These are phyloP conservation scores for Geoglossum cookeanum DNA, from an alignment of 2,329 filamentous ascomycete species.

Conservation along the genomic window DNA sequence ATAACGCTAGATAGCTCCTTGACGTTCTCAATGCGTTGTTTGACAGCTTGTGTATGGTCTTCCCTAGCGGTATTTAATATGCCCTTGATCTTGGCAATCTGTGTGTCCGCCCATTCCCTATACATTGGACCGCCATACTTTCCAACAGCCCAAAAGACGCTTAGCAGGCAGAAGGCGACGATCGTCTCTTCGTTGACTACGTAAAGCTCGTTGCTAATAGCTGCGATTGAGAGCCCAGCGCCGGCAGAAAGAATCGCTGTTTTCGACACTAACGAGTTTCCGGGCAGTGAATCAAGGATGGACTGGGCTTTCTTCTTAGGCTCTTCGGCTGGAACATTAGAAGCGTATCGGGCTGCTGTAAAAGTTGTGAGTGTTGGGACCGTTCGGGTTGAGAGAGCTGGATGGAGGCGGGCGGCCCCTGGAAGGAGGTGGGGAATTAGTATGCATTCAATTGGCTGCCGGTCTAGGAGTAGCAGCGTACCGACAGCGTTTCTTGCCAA, in stretches of 20 bases:
- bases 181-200: slow-evolving; percentile 98
- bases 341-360: slow-evolving; percentile 46
- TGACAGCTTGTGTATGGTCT: slow-evolving; percentile 90
- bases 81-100: slow-evolving; percentile 81
- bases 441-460: neutral
- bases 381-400: slow-evolving; percentile 41
- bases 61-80: slow-evolving; percentile 86
- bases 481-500: slow-evolving; percentile 88
- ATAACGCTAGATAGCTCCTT: slow-evolving; percentile 88
- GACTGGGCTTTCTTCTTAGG: slow-evolving; percentile 96
- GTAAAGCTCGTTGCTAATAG: slow-evolving; percentile 98
- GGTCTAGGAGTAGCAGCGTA: slow-evolving; percentile 32
- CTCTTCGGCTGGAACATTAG: slow-evolving; percentile 65
- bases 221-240: slow-evolving; percentile 78
- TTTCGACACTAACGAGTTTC: slow-evolving; percentile 85
- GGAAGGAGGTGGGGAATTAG: slow-evolving; percentile 10
- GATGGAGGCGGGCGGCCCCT: slow-evolving; percentile 86
- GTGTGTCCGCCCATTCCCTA: slow-evolving; percentile 74
- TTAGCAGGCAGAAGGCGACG: slow-evolving; percentile 78
- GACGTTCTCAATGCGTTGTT: slow-evolving; percentile 83
- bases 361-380: slow-evolving; percentile 58
- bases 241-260: slow-evolving; percentile 88
- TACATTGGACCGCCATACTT: slow-evolving; percentile 89
- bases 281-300: slow-evolving; percentile 80
- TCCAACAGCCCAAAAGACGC: slow-evolving; percentile 80